A percentile compares a stretch with the other conserved stretches of the same genome.
These are phyloP conservation scores for Cymodocea nodosa DNA, from an alignment of 116 monocot genomes.

Conservation along the genomic window DNA sequence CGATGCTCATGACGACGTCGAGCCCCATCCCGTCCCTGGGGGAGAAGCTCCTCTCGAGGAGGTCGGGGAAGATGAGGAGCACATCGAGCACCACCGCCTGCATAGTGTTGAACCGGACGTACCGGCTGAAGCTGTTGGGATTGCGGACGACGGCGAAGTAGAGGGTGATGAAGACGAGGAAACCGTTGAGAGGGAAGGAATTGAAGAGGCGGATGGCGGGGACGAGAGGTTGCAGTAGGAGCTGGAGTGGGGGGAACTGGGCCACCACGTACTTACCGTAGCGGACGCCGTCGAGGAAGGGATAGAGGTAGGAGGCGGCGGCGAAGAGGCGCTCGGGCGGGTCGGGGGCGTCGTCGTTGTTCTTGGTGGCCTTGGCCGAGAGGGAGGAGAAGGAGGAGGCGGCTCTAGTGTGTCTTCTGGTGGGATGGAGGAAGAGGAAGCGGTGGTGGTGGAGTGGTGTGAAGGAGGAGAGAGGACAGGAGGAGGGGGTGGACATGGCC, in stretches of 20 bases:
- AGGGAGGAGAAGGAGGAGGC: neutral
- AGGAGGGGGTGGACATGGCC: neutral
- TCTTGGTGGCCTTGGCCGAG: conserved; percentile 14
- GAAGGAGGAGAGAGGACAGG: neutral
- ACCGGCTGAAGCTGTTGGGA: conserved; percentile 62
- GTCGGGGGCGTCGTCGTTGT: conserved; percentile 27
- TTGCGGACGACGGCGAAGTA: conserved; percentile 95
- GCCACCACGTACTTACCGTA: conserved; percentile 62
- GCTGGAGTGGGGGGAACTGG: conserved; percentile 58
- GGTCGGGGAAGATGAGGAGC: conserved; percentile 89
- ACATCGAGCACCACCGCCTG: conserved; percentile 91
- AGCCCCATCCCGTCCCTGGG: conserved; percentile 38
- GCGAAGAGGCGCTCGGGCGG: conserved; percentile 69
- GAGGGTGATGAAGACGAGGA: conserved; percentile 78
- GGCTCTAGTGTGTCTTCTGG: neutral
- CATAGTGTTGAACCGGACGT: conserved; percentile 97
- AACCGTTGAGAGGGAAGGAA: conserved; percentile 64
- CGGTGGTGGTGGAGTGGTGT: neutral
- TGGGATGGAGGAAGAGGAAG: neutral
- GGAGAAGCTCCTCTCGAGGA: conserved; percentile 51
- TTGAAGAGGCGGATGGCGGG: conserved; percentile 70
- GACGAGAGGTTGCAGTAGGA: conserved; percentile 50
- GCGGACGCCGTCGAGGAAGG: conserved; percentile 80
- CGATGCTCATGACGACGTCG: conserved; percentile 55
- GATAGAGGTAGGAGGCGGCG: conserved; percentile 84